Evolutionary conservation across 1,139 yeast species (phyloP).

Genomic region (Taphrina deformans): DNA sequence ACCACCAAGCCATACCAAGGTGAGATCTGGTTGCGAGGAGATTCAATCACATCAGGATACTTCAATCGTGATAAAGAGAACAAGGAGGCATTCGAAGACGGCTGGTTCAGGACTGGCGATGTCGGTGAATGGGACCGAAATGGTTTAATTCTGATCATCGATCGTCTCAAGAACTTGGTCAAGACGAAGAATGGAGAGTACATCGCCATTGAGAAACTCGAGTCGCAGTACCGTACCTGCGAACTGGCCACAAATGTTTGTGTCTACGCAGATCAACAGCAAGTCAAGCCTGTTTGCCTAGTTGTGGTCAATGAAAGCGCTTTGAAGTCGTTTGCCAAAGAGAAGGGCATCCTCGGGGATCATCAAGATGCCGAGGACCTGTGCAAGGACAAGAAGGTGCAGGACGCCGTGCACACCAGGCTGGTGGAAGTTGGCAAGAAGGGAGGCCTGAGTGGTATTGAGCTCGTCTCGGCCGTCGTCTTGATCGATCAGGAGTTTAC

Average conservation of each 20-base stretch:
- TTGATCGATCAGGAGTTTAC: constrained; percentile 94
- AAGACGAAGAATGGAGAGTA: constrained; percentile 97
- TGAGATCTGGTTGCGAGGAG: constrained; percentile 80
- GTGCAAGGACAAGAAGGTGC: constrained; percentile 60
- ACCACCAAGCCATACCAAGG: constrained; percentile 69
- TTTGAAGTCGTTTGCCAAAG: constrained; percentile 61
- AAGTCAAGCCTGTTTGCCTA: constrained; percentile 90
- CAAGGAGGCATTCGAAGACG: constrained; percentile 70
- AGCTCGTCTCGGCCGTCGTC: constrained; percentile 75
- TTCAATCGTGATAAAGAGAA: constrained; percentile 85
- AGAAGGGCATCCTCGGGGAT: constrained; percentile 52
- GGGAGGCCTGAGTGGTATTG: constrained; percentile 84
- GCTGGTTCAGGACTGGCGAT: constrained; percentile 97
- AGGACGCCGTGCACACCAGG: constrained; percentile 57
- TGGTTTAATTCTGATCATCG: constrained; percentile 82
- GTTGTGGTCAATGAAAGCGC: constrained; percentile 76
- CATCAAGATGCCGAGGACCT: constrained; percentile 57
- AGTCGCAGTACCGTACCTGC: constrained; percentile 72
- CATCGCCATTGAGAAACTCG: constrained; percentile 77
- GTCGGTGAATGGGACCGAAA: constrained; percentile 87
- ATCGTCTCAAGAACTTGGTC: constrained; percentile 93
- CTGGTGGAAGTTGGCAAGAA: constrained; percentile 72
- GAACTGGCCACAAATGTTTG: constrained; percentile 75
- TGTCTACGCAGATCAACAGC: constrained; percentile 83
- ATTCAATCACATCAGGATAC: constrained; percentile 70